Conservation (phyloP, 345 rosid genomes). For the Eucalyptus melliodora region DNA sequence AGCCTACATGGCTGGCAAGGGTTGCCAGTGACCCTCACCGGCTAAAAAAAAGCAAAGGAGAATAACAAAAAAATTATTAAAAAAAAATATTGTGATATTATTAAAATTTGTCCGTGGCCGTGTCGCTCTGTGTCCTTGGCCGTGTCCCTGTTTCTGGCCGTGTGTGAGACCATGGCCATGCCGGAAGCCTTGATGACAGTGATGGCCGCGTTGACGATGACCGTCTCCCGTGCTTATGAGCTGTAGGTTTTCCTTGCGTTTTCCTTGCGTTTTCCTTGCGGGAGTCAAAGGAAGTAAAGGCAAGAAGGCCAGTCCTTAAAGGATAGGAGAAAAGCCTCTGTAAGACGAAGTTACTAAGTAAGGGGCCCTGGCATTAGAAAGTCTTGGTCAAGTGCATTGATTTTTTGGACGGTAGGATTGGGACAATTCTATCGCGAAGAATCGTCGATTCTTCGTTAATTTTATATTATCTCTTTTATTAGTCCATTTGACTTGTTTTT, state of each 20-base stretch:
- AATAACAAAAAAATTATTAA: no score
- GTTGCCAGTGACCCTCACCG: background rate
- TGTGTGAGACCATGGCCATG: background rate
- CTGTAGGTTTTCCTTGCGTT: background rate
- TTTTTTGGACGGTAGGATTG: background rate
- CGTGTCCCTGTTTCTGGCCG: background rate
- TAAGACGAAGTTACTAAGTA: background rate
- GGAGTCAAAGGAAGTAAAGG: background rate
- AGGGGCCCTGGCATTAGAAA: background rate
- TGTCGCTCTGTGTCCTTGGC: background rate
- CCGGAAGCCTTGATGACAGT: background rate
- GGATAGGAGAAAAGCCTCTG: background rate
- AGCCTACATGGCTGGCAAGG: background rate
- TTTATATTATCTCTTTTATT: background rate
- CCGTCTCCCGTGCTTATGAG: background rate
- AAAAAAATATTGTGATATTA: no score
- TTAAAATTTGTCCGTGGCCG: background rate
- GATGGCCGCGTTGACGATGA: background rate
- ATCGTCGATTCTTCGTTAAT: background rate
- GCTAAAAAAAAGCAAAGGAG: no score
- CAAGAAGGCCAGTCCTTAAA: background rate
- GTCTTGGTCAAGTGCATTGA: background rate
- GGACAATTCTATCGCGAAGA: background rate
- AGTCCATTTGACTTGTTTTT: background rate
- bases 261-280: background rate